A percentile compares a stretch with the other conserved stretches of the same genome.
These are phyloP conservation scores for Claviceps arundinis DNA, from an alignment of 2,329 filamentous ascomycete species.

Conservation along the genomic window DNA sequence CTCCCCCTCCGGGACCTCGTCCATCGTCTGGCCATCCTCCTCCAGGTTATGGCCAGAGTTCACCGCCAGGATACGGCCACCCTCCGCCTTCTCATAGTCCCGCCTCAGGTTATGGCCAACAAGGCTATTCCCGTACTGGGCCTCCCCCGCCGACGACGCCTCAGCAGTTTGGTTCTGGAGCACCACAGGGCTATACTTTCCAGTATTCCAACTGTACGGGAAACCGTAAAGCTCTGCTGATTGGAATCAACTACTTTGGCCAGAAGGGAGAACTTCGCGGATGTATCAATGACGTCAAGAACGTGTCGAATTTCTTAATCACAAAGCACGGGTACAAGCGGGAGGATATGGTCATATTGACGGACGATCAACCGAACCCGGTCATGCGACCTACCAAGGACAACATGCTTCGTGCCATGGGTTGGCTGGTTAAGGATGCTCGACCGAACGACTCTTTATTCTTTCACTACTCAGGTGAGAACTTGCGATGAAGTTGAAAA, in stretches of 20 bases:
- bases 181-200: constrained; percentile 56
- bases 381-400: constrained; percentile 60
- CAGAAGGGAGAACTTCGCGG: constrained; percentile 58
- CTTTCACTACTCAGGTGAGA: constrained; percentile 56
- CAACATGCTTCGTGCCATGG: constrained; percentile 63
- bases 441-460: constrained; percentile 65
- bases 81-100: constrained; percentile 25
- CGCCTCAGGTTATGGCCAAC: constrained; percentile 29
- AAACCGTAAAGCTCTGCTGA: constrained; percentile 58
- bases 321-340: constrained; percentile 56
- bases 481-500: too few relatives aligned
- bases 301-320: constrained; percentile 59
- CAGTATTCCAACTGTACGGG: constrained; percentile 67
- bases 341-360: constrained; percentile 70
- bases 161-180: constrained; percentile 53
- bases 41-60: constrained; percentile 9
- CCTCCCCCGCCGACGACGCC: constrained; percentile 32
- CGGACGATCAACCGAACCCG: constrained; percentile 59
- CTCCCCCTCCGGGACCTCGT: constrained; percentile 11
- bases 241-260: constrained; percentile 72
- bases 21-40: constrained; percentile 10
- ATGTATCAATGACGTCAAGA: constrained; percentile 72
- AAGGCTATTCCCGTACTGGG: constrained; percentile 30
- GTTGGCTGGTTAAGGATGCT: constrained; percentile 60
- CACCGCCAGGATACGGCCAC: constrained; percentile 6